Conservation (phyloP, 2,329 filamentous ascomycete species). For the Nothomitra cinnamomea region DNA sequence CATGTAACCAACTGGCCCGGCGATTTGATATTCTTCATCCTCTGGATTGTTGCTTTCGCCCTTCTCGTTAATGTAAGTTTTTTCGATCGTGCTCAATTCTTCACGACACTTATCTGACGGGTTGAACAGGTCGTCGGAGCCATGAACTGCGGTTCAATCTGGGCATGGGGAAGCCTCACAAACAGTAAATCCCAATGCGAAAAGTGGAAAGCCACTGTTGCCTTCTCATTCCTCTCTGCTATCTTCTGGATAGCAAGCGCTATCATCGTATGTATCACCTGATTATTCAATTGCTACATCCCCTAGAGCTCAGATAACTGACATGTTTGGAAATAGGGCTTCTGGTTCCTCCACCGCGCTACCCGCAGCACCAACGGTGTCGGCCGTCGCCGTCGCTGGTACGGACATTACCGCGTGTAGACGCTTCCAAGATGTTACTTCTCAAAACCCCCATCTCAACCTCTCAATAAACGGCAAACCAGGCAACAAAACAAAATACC, state of each 20-base stretch:
- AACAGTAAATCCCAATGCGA: constrained; percentile 35
- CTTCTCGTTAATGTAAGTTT: constrained; percentile 42
- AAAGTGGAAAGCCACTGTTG: constrained; percentile 53
- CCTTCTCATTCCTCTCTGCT: constrained; percentile 55
- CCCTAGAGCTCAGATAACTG: constrained; percentile 8
- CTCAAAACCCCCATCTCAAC: too few species aligned
- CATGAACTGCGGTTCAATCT: constrained; percentile 36
- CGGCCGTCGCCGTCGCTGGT: not conserved
- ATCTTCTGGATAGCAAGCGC: constrained; percentile 52
- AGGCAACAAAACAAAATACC: too few species aligned
- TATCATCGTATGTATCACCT: constrained; percentile 27
- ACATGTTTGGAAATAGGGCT: not conserved
- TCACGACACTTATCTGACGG: constrained; percentile 3
- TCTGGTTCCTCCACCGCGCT: not conserved
- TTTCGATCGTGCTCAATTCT: constrained; percentile 5
- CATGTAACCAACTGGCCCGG: constrained; percentile 54
- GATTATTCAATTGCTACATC: constrained; percentile 6
- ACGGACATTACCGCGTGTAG: not conserved
- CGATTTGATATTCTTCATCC: constrained; percentile 49
- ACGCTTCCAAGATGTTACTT: too few species aligned
- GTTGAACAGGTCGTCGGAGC: constrained; percentile 22
- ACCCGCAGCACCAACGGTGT: not conserved
- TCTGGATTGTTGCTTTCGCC: constrained; percentile 55
- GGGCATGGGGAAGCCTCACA: constrained; percentile 40
- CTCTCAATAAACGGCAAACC: too few species aligned